phyloP scores from a whole-genome alignment of 1,284 basidiomycete genomes.

The Boletus austroedulis region DNA sequence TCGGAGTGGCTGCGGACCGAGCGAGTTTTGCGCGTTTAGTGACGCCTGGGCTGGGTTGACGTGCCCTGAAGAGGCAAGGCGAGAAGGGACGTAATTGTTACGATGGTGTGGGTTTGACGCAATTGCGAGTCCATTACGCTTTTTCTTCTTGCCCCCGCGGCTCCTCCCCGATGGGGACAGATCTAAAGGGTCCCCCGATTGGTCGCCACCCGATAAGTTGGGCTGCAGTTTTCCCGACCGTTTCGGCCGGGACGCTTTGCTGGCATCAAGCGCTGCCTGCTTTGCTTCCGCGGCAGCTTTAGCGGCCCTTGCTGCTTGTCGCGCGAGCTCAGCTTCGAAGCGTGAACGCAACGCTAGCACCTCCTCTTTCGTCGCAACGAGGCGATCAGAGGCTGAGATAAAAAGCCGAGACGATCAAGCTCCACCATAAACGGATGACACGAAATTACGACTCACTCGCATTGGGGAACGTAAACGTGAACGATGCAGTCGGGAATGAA shows the following conservation, averaged over 20 bases:
- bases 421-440: constrained; percentile 22
- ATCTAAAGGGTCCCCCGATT: constrained; percentile 40
- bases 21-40: constrained; percentile 45
- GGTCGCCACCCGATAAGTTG: constrained; percentile 31
- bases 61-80: constrained; percentile 59
- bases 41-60: constrained; percentile 40
- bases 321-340: constrained; percentile 68
- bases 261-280: constrained; percentile 35
- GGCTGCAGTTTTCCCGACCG: constrained; percentile 41
- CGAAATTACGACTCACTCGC: constrained; percentile 58
- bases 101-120: constrained; percentile 89
- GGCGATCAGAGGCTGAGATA: constrained; percentile 62
- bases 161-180: constrained; percentile 34
- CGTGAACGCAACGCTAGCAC: constrained; percentile 58
- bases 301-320: constrained; percentile 60
- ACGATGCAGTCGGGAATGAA: constrained; percentile 48
- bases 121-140: constrained; percentile 79
- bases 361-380: constrained; percentile 63
- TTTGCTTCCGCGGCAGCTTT: constrained; percentile 45
- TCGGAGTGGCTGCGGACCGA: constrained; percentile 58
- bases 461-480: constrained; percentile 59
- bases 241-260: constrained; percentile 36
- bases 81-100: constrained; percentile 81
- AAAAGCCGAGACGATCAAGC: constrained; percentile 25
- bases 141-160: constrained; percentile 79